Conservation (phyloP, 2,329 filamentous ascomycete species). For the Parascedosporium putredinis region DNA sequence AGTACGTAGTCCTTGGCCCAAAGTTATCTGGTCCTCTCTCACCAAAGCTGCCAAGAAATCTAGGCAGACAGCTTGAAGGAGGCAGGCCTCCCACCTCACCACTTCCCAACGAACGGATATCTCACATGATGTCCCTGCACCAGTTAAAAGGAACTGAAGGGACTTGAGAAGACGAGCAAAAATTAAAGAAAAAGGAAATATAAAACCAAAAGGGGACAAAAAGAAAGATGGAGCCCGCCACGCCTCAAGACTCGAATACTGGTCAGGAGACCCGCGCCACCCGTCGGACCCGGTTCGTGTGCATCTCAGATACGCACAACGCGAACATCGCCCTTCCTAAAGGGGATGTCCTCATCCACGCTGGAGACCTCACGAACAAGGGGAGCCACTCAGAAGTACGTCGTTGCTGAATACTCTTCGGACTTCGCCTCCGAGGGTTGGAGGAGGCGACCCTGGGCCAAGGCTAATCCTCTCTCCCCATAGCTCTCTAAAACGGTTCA, state of each 20-base stretch:
- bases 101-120: no score
- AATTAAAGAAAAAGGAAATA: background rate
- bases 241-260: background rate
- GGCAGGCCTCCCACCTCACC: no score
- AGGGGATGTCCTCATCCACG: slow-evolving; percentile 66
- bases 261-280: slow-evolving; percentile 10
- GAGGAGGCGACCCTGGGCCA: background rate
- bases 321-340: slow-evolving; percentile 52
- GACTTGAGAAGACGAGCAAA: background rate
- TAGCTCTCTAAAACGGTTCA: slow-evolving; percentile 47
- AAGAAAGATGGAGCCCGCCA: background rate
- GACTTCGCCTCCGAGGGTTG: background rate
- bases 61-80: no score
- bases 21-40: no score
- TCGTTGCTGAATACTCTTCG: background rate
- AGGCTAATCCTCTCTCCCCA: background rate
- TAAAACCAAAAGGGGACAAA: background rate
- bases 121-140: no score
- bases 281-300: slow-evolving; percentile 55
- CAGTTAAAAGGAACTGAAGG: no score
- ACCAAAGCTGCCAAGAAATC: no score
- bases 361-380: slow-evolving; percentile 67
- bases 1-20: no score
- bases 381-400: slow-evolving; percentile 46
- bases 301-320: slow-evolving; percentile 70